A percentile compares a stretch with the other conserved stretches of the same genome.
phyloP scores from a whole-genome alignment of 371 early-diverging fungal species.

The Syncephalastrum monosporum region DNA sequence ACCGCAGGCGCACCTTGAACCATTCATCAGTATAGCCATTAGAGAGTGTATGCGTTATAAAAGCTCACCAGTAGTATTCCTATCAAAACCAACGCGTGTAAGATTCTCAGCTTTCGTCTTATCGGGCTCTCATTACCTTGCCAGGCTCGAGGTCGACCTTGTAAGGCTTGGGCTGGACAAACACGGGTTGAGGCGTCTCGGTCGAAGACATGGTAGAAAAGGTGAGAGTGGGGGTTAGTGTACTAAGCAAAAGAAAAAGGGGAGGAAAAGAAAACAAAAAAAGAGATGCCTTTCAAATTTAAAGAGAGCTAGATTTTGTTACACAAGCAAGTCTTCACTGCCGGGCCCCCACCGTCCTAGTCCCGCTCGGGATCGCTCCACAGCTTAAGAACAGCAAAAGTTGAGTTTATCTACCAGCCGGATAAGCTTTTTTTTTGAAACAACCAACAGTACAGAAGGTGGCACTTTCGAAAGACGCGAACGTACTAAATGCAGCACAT shows the following conservation, averaged over 20 bases:
- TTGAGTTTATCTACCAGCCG: too few species aligned
- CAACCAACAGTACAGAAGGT: too few species aligned
- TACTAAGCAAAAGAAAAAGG: background rate
- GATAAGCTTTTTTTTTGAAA: too few species aligned
- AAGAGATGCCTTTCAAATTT: too few species aligned
- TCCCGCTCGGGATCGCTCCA: too few species aligned
- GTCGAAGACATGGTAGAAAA: slow-evolving; percentile 12
- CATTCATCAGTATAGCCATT: slow-evolving; percentile 2
- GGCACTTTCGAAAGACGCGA: too few species aligned
- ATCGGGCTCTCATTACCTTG: slow-evolving; percentile 16
- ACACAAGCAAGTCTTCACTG: too few species aligned
- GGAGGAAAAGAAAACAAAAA: slow-evolving; percentile 1
- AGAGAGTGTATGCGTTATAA: background rate
- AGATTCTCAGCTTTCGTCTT: background rate
- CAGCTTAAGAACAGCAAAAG: too few species aligned
- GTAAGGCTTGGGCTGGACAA: slow-evolving; percentile 34
- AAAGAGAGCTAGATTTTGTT: too few species aligned
- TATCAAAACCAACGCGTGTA: slow-evolving; percentile 2
- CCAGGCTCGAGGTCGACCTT: slow-evolving; percentile 35
- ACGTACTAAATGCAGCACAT: too few species aligned
- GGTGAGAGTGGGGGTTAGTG: slow-evolving; percentile 1
- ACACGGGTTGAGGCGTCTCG: slow-evolving; percentile 17
- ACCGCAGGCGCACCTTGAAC: slow-evolving; percentile 33
- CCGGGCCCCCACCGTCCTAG: too few species aligned
- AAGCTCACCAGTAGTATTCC: slow-evolving; percentile 31